Base-by-base conservation (phyloP, 176 grass and related monocot species). In the Eleusine coracana region DNA sequence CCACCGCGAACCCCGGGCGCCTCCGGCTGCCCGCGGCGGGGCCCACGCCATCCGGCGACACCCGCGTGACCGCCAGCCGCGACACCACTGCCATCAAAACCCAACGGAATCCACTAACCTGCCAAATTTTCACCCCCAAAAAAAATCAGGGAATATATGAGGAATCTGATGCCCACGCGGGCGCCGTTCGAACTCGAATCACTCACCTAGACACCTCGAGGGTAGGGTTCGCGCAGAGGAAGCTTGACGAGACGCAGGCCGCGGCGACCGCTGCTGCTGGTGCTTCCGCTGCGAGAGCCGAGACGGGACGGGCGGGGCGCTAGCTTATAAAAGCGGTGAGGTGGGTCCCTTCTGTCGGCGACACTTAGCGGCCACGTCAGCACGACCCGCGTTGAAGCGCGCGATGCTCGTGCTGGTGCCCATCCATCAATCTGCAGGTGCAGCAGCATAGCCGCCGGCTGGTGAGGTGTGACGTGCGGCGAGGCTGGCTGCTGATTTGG, bases 11-110 rank as follows among this genome's bases (percentile, higher is more conserved):
- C 60, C 48, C 14, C 8, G 34, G n/a, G 12, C 76, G 70, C 12
- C 40, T 63, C 66, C 29, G 34, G 45, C 76, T 49, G 27, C 38
- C 28, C 37, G 1, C 40, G 6, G 40, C 55, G 59, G 37, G 40
- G 20, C 34, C 3, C 49, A 15, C 60, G 0, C 72, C 66, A 3
- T 72, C 73, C 38, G 72, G 67, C 31, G 50, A 5, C n/a, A 90
- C 79, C 74, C 79, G 79, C 68, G 73, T 40, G 56, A 86, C 79
- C 67, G 88, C 88, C 12, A 90, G 79, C 38, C 88, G 59, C 88
- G 84, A 90, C 40, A 31, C 88, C 68, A 90, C 79, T 48, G 74
- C 88, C 88, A 90, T 90, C 79, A 6, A 82, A 71, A 25, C 73
- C 66, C 66, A 36, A 7, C 16, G 13, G 66, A 44, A 11, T 29